Evolutionary conservation across 2,329 filamentous ascomycete species (phyloP), one percentile per base, ranked within the genome.

Genomic region (Exserohilum turcica): DNA sequence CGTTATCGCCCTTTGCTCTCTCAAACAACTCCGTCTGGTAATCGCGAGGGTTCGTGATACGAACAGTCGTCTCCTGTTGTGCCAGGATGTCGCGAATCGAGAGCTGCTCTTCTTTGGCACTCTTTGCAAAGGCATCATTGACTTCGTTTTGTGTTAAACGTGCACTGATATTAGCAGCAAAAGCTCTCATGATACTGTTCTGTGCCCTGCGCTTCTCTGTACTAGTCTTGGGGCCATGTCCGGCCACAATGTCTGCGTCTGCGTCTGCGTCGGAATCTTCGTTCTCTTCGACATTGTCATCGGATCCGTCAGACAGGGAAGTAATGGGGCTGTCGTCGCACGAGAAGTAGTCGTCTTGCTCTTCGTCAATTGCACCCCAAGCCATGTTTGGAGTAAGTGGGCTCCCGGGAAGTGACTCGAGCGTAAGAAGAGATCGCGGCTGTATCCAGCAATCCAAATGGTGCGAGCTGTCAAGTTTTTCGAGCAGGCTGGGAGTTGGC

Each of bases 1-100:
- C 89, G 68, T 99, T 99, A 62, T 87, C 84, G 45, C 83, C 70
- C 68, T 94, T 96, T 3, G 94, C 93, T 59, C 84, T 84, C 72
- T 97, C 91, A 66, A 94, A 97, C 0, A 99, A 82, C 70, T 97
- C 93, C 10, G 90, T 78, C 72, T 99, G 94, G 67, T 97, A 99
- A 66, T 96, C 91, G 43, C 93, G 83, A 0, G 92, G 91, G 47
- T 86, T 88, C 9, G 86, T 83, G 54, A 94, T 92, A 47, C 91
- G 90, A 31, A 74, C 66, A 2, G 75, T 74, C 5, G 77, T 75
- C 40, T 82, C 79, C 57, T 84, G 78, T 52, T 80, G 81, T 6
- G 78, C 77, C 46, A 86, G 73, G 4, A 86, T 74, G 39, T 79
- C 76, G n/a, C 76, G 75, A 35, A 82, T 81, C 1, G 82, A 85